Conservation (phyloP, 2,329 filamentous ascomycete genomes). For the Atkinsonella texensis region DNA sequence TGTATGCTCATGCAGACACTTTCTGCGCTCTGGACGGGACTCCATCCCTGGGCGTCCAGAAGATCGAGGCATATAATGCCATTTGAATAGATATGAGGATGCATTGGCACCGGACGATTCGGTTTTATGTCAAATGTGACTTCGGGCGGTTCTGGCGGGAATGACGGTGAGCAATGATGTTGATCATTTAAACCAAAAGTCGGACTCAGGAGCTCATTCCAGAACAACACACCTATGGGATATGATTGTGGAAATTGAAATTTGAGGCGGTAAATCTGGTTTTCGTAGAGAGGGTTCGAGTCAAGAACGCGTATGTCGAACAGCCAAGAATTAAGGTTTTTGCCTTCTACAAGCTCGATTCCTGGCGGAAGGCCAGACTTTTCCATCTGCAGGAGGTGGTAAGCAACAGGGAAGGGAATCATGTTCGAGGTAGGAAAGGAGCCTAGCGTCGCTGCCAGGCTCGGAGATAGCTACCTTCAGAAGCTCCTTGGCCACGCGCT, state of each 20-base stretch:
- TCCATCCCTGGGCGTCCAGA: conserved; percentile 81
- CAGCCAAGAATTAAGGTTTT: conserved; percentile 64
- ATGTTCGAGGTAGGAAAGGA: background rate
- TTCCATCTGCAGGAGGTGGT: conserved; percentile 32
- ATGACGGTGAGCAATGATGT: background rate
- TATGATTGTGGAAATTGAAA: conserved; percentile 78
- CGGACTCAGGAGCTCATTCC: background rate
- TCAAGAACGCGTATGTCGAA: conserved; percentile 90
- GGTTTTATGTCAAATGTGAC: conserved; percentile 68
- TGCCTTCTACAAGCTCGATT: conserved; percentile 73
- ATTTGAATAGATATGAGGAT: conserved; percentile 97
- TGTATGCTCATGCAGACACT: conserved; percentile 95
- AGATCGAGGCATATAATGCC: conserved; percentile 97
- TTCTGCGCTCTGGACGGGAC: conserved; percentile 92
- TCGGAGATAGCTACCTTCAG: conserved; percentile 13
- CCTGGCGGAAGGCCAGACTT: conserved; percentile 47
- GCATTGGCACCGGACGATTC: conserved; percentile 68
- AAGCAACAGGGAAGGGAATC: conserved; percentile 7
- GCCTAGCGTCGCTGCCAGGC: background rate
- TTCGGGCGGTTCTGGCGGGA: conserved; percentile 69
- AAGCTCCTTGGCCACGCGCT: conserved; percentile 18
- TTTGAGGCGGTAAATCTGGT: conserved; percentile 71
- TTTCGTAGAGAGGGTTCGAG: conserved; percentile 73
- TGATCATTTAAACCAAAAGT: background rate
- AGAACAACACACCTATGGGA: conserved; percentile 64